Evolutionary conservation across 257 asterid species (phyloP).

Genomic region (Solanum chilense): DNA sequence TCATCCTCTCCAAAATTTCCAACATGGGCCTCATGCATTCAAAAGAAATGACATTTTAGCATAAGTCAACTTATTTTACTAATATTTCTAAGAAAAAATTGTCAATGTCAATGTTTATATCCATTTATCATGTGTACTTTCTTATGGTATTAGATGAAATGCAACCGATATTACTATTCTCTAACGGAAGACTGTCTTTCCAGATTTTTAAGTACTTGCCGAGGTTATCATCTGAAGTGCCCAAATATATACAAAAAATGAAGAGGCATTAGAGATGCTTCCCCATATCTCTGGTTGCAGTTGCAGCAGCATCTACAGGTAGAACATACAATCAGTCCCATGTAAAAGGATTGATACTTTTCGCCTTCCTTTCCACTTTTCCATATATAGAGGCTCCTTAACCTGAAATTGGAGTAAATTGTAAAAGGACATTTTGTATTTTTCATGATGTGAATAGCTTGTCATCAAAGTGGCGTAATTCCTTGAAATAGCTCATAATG

Average conservation of each 20-base stretch:
- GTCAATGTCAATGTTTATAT: not conserved
- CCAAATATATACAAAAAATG: slow-evolving; percentile 76
- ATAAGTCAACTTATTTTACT: not conserved
- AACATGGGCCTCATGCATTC: not conserved
- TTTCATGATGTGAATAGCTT: not conserved
- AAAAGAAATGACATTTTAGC: not conserved
- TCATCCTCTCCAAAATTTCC: not conserved
- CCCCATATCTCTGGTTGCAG: not conserved
- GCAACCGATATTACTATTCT: not conserved
- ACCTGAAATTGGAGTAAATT: not conserved
- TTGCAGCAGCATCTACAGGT: not conserved
- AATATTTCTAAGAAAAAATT: not conserved
- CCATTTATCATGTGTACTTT: not conserved
- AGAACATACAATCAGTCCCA: not conserved
- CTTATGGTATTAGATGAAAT: not conserved
- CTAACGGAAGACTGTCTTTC: not conserved
- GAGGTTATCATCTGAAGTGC: slow-evolving; percentile 62
- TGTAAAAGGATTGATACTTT: not conserved
- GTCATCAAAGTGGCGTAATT: not conserved
- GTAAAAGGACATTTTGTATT: not conserved
- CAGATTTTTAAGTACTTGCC: slow-evolving; percentile 86
- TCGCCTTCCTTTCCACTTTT: not conserved
- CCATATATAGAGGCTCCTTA: not conserved
- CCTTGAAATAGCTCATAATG: not conserved
- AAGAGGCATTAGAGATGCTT: slow-evolving; percentile 52